These are phyloP conservation scores for Cyclotella sp. DNA, from an alignment of 108 stramenopile genomes.

Conservation along the genomic window DNA sequence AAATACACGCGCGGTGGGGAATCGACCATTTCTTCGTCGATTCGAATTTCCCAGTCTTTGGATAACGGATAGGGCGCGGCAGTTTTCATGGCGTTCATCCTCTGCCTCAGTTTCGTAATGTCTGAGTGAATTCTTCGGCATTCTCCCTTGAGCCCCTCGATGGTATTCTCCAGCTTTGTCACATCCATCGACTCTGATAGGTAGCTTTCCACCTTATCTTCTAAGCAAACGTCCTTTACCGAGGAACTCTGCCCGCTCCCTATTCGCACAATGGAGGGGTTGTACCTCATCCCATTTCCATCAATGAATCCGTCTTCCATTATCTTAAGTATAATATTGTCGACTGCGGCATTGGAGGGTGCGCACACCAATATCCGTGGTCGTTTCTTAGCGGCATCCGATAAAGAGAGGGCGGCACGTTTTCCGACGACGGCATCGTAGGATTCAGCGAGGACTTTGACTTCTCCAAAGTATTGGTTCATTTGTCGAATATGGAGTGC, in stretches of 20 bases:
- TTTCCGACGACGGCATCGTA: conserved; percentile 59
- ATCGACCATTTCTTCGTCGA: conserved; percentile 77
- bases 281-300: conserved; percentile 90
- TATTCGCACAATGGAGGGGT: conserved; percentile 92
- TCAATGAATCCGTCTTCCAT: conserved; percentile 93
- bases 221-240: conserved; percentile 75
- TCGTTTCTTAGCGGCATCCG: conserved; percentile 66
- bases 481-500: conserved; percentile 91
- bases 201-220: conserved; percentile 75
- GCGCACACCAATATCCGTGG: conserved; percentile 93
- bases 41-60: conserved; percentile 92
- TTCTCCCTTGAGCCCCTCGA: conserved; percentile 76
- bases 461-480: conserved; percentile 85
- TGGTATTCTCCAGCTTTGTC: conserved; percentile 63
- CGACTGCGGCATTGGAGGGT: conserved; percentile 98
- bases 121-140: conserved; percentile 62
- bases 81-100: conserved; percentile 73
- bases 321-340: conserved; percentile 95
- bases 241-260: conserved; percentile 77
- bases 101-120: conserved; percentile 62
- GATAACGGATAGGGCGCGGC: conserved; percentile 77
- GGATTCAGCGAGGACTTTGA: conserved; percentile 72
- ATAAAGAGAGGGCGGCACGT: conserved; percentile 36
- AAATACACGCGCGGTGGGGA: conserved; percentile 65
- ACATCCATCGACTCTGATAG: conserved; percentile 63